Evolutionary conservation across 306 rosid genomes (phyloP).

Genomic region (Cicer chorassanicum): DNA sequence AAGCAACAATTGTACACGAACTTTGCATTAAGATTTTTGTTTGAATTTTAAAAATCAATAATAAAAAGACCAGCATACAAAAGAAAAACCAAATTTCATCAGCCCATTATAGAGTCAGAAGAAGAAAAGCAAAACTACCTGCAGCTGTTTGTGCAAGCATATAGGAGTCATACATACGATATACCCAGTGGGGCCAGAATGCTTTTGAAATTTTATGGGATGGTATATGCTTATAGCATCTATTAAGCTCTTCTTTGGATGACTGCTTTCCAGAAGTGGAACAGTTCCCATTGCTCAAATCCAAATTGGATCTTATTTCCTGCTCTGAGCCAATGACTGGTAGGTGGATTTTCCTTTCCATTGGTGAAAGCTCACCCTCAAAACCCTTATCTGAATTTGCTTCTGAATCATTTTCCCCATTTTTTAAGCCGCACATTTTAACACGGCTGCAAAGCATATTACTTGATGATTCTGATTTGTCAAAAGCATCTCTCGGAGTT

Average conservation of each 20-base stretch:
- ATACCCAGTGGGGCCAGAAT: slow-evolving; percentile 88
- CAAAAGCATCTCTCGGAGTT: slow-evolving; percentile 78
- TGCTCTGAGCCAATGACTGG: slow-evolving; percentile 58
- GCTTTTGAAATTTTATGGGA: slow-evolving; percentile 66
- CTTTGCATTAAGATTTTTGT: slow-evolving; percentile 22
- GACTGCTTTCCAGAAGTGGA: slow-evolving; percentile 56
- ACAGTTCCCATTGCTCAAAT: slow-evolving; percentile 53
- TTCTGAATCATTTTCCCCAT: slow-evolving; percentile 58
- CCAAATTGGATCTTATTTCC: slow-evolving; percentile 52
- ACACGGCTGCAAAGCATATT: slow-evolving; percentile 36
- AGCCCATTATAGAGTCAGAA: slow-evolving; percentile 25
- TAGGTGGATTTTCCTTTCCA: slow-evolving; percentile 64
- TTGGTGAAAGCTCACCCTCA: slow-evolving; percentile 65
- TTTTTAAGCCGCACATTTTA: slow-evolving; percentile 49
- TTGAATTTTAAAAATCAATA: slow-evolving; percentile 40
- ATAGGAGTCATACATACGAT: slow-evolving; percentile 88
- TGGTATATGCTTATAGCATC: slow-evolving; percentile 45
- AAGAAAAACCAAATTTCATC: slow-evolving; percentile 10
- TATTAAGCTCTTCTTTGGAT: slow-evolving; percentile 48
- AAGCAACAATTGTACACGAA: slow-evolving; percentile 6
- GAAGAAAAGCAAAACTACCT: slow-evolving; percentile 62
- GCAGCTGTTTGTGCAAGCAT: slow-evolving; percentile 82
- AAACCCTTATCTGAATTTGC: slow-evolving; percentile 77
- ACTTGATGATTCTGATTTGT: slow-evolving; percentile 54
- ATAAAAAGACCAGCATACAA: slow-evolving; percentile 18